A percentile compares a stretch with the other conserved stretches of the same genome.
Evolutionary conservation across 2,329 filamentous ascomycete genomes (phyloP).

Genomic region (Neofusicoccum sp.): DNA sequence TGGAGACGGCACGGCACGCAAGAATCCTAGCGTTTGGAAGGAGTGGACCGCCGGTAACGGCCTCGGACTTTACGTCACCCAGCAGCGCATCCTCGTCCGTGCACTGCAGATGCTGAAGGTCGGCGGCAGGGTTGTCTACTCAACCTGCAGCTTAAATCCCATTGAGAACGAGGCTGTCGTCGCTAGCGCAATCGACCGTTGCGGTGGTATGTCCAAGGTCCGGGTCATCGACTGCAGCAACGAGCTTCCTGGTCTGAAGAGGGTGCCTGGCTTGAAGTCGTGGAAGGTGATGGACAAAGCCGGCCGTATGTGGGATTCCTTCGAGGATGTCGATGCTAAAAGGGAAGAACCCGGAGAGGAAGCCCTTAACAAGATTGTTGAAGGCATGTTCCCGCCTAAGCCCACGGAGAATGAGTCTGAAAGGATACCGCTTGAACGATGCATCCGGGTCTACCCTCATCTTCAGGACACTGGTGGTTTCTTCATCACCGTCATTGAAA

Average conservation of each 20-base stretch:
- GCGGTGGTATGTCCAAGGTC: slow-evolving; percentile 78
- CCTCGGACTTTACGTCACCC: slow-evolving; percentile 80
- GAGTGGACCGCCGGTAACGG: slow-evolving; percentile 90
- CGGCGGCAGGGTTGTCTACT: slow-evolving; percentile 92
- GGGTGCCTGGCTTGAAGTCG: slow-evolving; percentile 70
- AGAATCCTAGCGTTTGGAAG: slow-evolving; percentile 92
- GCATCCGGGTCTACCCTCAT: slow-evolving; percentile 93
- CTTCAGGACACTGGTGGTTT: slow-evolving; percentile 95
- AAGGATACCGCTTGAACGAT: slow-evolving; percentile 77
- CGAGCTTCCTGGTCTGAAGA: slow-evolving; percentile 72
- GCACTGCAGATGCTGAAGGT: slow-evolving; percentile 95
- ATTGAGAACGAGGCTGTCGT: slow-evolving; percentile 95
- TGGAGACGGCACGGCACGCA: slow-evolving; percentile 88
- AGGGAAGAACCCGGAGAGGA: slow-evolving; percentile 49
- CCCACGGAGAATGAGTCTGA: slow-evolving; percentile 51
- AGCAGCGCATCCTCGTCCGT: slow-evolving; percentile 85
- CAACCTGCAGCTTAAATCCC: slow-evolving; percentile 98
- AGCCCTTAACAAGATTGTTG: slow-evolving; percentile 66
- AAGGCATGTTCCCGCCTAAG: slow-evolving; percentile 79
- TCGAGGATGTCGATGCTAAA: slow-evolving; percentile 74
- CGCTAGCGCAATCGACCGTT: slow-evolving; percentile 82
- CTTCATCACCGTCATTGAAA: slow-evolving; percentile 94
- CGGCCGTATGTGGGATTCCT: slow-evolving; percentile 74
- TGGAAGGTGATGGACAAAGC: slow-evolving; percentile 94
- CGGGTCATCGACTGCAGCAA: slow-evolving; percentile 80